Base-by-base conservation (phyloP, 2,329 filamentous ascomycete genomes). In the Aspergillaceae sp. region DNA sequence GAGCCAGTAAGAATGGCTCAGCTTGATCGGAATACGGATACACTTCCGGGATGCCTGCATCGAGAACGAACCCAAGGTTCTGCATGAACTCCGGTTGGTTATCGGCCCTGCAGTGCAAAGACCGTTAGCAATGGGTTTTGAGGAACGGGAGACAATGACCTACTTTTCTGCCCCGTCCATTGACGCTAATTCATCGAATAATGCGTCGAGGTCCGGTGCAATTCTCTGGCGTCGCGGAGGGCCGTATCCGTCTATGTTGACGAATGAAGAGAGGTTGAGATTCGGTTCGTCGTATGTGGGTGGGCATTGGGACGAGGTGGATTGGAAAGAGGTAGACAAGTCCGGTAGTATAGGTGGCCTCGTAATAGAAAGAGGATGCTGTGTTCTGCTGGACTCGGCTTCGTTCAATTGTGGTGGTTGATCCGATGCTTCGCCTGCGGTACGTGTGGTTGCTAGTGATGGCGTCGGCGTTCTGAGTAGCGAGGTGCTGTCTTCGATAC, bases 161-260 rank as follows among this genome's bases (percentile, higher is more conserved):
- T 51, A 69, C 69, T 68, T 70, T 54, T 78, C 73, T 26, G 70
- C 71, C 2, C 71, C 75, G 54, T 80, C 78, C 30, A 80, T 63
- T 6, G 76, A 75, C 3, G 76, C 76, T 34, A 81, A 61, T 51
- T 80, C 77, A 43, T 80, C 77, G 49, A 80, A 79, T 44, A 79
- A 69, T 10, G 72, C 74, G 50, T 78, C 74, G 7, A 67, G 54
- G 43, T 67, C 64, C 2, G 63, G 63, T 5, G 64, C 62, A 41
- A 67, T 66, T 29, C 60, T 54, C 27, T 56, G 60, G 38, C 56
- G 57, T 27, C 52, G 54, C n/a, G 58, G 48, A 26, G 53, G 45
- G 7, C 56, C 58, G 29, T 62, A 62, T 26, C 55, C 52, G 29
- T 64, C 59, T 29, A 65, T 58, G 10, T 64, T 58, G 33, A 61